Base-by-base conservation (phyloP, 805 yeast genomes). In the Kregervanrija fluxuum region DNA sequence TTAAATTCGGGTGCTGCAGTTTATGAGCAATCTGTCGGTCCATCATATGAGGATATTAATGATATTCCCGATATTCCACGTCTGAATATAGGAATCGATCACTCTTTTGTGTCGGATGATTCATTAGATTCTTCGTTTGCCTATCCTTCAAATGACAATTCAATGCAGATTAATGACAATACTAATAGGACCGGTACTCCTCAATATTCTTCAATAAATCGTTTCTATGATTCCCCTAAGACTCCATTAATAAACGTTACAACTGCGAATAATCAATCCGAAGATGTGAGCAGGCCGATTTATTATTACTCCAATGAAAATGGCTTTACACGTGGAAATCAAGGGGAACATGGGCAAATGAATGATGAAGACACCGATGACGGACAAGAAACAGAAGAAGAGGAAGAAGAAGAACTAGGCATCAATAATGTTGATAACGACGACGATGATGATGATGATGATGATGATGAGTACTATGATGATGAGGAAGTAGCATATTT, bases 381-480 rank as follows among this genome's bases (percentile, higher is more conserved):
- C 12, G 31, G 11, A 5, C 28, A 22, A 4, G 28, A 22, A 22
- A 6, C 6, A 22, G 28, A 22, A 22, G 28, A 22, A 22, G 28
- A 22, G 8, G 28, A 4, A 22, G 28, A 22, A 22, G 28, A 22
- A 22, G 28, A 22, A 5, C 30, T 9, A 15, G 33, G 8, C 12
- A 30, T 12, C 4, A 11, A 32, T 10, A 22, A 37, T 5, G n/a
- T n/a, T n/a, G 39, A 36, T 11, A 28, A 33, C 22, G 38, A 34
- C 9, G 17, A 8, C 12, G 34, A 38, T 14, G 33, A 36, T 13
- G 45, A 34, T 15, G 28, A 22, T n/a, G 32, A 38, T 11, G 47
- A 44, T 14, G 44, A 47, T 14, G 45, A 47, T 14, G 48, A 44
- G 11, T 44, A 48, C 13, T 38, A 38, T 10, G 41, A 45, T 15